Evolutionary conservation across 2,329 filamentous ascomycete species (phyloP).

Genomic region (Clarireedia paspali): DNA sequence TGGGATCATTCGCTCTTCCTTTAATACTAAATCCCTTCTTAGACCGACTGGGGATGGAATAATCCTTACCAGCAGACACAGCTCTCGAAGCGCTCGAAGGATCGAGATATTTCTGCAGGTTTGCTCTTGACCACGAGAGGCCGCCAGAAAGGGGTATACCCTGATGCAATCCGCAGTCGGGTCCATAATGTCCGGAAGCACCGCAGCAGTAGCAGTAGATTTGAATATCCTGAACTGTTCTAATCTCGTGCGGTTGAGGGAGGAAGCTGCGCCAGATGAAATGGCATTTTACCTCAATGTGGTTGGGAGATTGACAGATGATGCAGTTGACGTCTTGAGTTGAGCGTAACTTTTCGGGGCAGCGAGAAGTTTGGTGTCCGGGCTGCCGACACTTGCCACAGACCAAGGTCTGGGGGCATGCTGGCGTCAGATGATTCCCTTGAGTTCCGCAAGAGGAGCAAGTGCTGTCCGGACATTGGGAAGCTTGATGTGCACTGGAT

Average conservation of each 20-base stretch:
- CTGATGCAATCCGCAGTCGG: conserved; percentile 40
- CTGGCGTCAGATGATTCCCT: conserved; percentile 39
- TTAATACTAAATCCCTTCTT: conserved; percentile 25
- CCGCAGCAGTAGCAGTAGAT: conserved; percentile 52
- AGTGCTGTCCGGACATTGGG: conserved; percentile 36
- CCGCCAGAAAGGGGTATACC: conserved; percentile 25
- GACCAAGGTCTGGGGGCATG: conserved; percentile 43
- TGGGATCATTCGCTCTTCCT: conserved; percentile 26
- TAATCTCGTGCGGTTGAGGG: conserved; percentile 33
- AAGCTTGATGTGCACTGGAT: conserved; percentile 37
- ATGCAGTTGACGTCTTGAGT: conserved; percentile 49
- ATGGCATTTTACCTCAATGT: conserved; percentile 53
- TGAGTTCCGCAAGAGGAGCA: conserved; percentile 42
- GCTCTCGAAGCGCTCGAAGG: conserved; percentile 30
- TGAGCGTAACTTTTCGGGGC: conserved; percentile 47
- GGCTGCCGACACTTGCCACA: conserved; percentile 55
- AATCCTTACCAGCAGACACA: conserved; percentile 24
- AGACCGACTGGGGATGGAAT: conserved; percentile 15
- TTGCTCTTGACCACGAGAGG: conserved; percentile 46
- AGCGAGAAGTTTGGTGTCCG: conserved; percentile 47
- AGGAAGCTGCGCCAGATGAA: conserved; percentile 52
- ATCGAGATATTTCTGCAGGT: conserved; percentile 43
- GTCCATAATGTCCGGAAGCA: conserved; percentile 44
- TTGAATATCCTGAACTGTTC: conserved; percentile 42
- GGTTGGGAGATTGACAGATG: conserved; percentile 47